Evolutionary conservation across 768 basidiomycete species (phyloP).

Genomic region (Lepiota subincarnata): DNA sequence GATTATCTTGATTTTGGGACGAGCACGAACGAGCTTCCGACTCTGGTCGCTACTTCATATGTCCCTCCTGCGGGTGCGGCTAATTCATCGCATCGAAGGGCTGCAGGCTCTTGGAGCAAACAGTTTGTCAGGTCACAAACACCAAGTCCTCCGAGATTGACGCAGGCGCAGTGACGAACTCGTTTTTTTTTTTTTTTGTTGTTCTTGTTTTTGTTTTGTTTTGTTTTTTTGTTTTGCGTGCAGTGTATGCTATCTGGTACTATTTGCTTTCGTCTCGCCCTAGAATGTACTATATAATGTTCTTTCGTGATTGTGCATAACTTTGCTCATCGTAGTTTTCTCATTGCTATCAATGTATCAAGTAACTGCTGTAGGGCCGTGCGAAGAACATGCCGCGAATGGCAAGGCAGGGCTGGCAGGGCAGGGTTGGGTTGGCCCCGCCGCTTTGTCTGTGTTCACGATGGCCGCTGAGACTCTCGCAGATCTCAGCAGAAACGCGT

Average conservation of each 20-base stretch:
- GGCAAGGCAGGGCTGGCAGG: too few relatives aligned
- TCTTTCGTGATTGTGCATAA: background rate
- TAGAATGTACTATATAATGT: slow-evolving; percentile 8
- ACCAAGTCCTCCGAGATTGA: slow-evolving; percentile 19
- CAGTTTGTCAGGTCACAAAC: slow-evolving; percentile 21
- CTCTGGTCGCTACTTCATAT: slow-evolving; percentile 25
- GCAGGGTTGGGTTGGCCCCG: too few relatives aligned
- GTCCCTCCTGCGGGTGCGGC: slow-evolving; percentile 53
- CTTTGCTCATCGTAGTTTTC: too few relatives aligned
- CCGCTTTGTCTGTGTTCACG: too few relatives aligned
- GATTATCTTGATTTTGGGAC: slow-evolving; percentile 35
- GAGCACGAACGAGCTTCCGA: slow-evolving; percentile 2
- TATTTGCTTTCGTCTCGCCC: slow-evolving; percentile 13
- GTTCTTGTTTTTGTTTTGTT: background rate
- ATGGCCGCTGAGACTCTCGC: slow-evolving; percentile 31
- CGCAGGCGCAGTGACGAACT: slow-evolving; percentile 22
- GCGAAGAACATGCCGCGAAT: too few relatives aligned
- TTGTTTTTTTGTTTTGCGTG: background rate
- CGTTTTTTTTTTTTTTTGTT: slow-evolving; percentile 9
- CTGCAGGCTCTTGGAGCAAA: slow-evolving; percentile 48
- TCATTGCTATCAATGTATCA: too few relatives aligned
- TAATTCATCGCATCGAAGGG: slow-evolving; percentile 47
- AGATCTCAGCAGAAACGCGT: slow-evolving; percentile 71
- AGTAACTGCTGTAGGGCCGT: too few relatives aligned
- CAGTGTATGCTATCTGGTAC: slow-evolving; percentile 18